Conservation (phyloP, 2,329 filamentous ascomycete genomes). For the Mollisiaceae sp. region DNA sequence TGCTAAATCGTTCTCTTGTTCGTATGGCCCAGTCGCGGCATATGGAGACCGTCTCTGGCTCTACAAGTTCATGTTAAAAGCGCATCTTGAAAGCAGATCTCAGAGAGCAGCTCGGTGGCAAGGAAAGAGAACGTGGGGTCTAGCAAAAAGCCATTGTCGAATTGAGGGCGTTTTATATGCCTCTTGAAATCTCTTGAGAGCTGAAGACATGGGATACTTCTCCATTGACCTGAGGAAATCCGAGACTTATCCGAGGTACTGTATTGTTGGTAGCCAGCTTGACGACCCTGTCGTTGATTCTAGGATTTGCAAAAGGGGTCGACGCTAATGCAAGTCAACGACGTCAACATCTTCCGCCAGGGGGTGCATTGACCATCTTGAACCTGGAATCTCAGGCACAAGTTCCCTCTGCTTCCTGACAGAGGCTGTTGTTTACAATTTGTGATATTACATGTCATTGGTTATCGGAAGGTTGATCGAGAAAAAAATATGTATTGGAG, state of each 20-base stretch:
- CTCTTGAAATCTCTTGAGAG: neutral
- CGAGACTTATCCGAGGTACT: constrained; percentile 1
- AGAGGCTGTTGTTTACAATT: too few relatives aligned
- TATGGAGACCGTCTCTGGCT: neutral
- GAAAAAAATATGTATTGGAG: too few relatives aligned
- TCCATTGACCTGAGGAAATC: neutral
- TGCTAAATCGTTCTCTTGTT: neutral
- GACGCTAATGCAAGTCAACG: neutral
- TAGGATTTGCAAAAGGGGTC: neutral
- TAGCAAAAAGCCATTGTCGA: neutral
- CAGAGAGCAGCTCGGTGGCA: neutral
- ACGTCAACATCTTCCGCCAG: neutral
- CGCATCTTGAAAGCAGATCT: neutral
- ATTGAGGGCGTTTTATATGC: neutral
- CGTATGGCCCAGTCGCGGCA: neutral
- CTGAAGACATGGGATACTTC: neutral
- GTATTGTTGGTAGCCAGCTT: neutral
- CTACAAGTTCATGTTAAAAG: neutral
- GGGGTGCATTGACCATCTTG: neutral
- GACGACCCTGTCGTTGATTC: neutral
- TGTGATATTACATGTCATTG: too few relatives aligned
- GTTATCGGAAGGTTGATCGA: too few relatives aligned
- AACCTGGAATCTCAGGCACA: neutral
- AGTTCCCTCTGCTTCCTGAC: too few relatives aligned
- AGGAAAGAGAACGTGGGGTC: neutral